Evolutionary conservation across 345 rosid genomes (phyloP), one percentile per base, ranked within the genome.

Genomic region (Brassica cretica): DNA sequence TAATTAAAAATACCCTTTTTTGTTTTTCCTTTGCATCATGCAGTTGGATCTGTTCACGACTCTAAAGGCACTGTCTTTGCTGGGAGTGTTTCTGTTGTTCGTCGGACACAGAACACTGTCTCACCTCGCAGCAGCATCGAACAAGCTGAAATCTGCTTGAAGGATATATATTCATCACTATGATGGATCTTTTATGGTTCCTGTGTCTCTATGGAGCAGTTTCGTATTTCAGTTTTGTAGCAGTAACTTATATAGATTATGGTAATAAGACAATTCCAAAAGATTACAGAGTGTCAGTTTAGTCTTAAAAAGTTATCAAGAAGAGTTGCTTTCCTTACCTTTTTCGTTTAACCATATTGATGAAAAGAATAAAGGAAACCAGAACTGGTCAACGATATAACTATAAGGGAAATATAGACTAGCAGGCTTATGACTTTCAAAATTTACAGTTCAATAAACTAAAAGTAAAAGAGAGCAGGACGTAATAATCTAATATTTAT

Each of bases 31-130:
- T 35, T 1, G 4, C 19, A 58, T 8, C 81, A 39, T 24, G 62
- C 91, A 96, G 99, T 75, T 93, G 93, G 93, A 96, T 84, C 90
- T 96, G 41, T 93, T 96, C 85, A 89, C 93, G 9, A 96, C 99
- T 15, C 78, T 96, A 77, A 93, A 91, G 86, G 83, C 66, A 53
- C 91, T 96, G 0, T 81, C 95, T 1, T 76, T 96, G 67, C 79
- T 93, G 90, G 98, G 98, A 74, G 87, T 76, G 77, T 91, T 90
- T 82, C 84, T 93, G 64, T 75, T 93, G 88, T 82, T 93, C 16
- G 93, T 89, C 0, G 99, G 99, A 55, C 99, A 93, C 86, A 81
- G 96, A 75, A 82, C 73, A 81, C 97, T 93, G 19, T 93, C 98
- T 27, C 84, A 90, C 76, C 84, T 91, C 69, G 94, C 99, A 6